Base-by-base conservation (phyloP, 2,329 filamentous ascomycete species). In the Aspergillus intermedius region DNA sequence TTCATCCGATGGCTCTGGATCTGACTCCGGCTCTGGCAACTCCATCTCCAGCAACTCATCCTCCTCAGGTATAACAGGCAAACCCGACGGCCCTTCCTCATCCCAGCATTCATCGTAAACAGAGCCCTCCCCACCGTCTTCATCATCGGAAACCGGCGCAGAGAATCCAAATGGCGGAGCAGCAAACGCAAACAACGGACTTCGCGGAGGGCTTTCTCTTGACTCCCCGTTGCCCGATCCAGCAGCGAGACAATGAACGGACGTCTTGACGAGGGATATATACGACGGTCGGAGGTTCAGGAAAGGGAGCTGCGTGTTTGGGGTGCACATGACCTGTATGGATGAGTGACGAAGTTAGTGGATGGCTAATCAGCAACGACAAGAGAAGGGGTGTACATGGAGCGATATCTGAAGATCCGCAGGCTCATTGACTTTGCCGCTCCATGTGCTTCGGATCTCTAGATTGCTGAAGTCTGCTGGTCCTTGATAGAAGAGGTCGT, bases 391-490 rank as follows among this genome's bases (percentile, higher is more conserved):
- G 9, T 48, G 52, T 61, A 69, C 66, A 51, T 69, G 64, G 7
- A 69, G 42, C 1, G 55, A 52, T 3, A 68, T 54, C 15, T 48
- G 57, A 37, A 67, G 42, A 19, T 57, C 49, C 15, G 64, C 59
- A 23, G 59, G 52, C 25, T 60, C 54, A 7, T 44, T 45, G 3
- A 49, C 46, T 25, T 59, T 51, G 3, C 65, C 66, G 45, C 54
- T 56, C 67, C 67, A 69, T 12, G 58, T 58, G 12, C 63, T 61
- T 30, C 51, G 57, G 19, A 69, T 39, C 35, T 67, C 61, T 7
- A 69, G 54, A 22, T 63, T 60, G 35, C 48, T 59, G 46, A 64
- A 57, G 5, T 56, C 49, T 3, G 47, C 58, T 47, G 40, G 23
- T 41, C n/a, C 46, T 43, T 17, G 50, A 43, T 15, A 47, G 21